Conservation (phyloP, 2,329 filamentous ascomycete species). For the Neophaeococcomyces aloes region DNA sequence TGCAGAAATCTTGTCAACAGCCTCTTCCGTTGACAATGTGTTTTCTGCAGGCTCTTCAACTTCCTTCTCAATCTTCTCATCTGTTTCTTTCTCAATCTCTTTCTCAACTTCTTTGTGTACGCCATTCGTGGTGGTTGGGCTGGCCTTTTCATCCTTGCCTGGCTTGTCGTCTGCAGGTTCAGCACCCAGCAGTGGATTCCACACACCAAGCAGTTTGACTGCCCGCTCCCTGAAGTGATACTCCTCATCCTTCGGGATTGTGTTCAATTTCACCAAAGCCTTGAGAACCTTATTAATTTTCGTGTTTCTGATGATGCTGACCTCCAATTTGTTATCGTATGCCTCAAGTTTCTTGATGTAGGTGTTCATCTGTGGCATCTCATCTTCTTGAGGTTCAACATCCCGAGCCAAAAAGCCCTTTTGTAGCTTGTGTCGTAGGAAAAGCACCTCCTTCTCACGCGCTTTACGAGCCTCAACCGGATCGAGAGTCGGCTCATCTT, state of each 20-base stretch:
- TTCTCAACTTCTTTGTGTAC: slow-evolving; percentile 29
- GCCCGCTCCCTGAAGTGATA: slow-evolving; percentile 82
- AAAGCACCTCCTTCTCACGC: slow-evolving; percentile 61
- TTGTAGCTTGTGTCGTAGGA: slow-evolving; percentile 86
- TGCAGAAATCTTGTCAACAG: slow-evolving; percentile 27
- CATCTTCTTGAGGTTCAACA: slow-evolving; percentile 69
- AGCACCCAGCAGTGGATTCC: slow-evolving; percentile 69
- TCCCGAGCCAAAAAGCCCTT: slow-evolving; percentile 84
- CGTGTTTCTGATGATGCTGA: slow-evolving; percentile 74
- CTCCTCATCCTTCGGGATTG: slow-evolving; percentile 79
- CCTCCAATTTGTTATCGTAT: slow-evolving; percentile 64
- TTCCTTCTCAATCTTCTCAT: slow-evolving; percentile 27
- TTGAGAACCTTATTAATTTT: slow-evolving; percentile 99
- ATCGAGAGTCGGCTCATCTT: slow-evolving; percentile 44
- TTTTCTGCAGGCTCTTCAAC: slow-evolving; percentile 20
- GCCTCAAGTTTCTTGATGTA: slow-evolving; percentile 63
- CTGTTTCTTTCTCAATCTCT: slow-evolving; percentile 25
- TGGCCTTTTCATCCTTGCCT: slow-evolving; percentile 32
- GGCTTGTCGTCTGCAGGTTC: slow-evolving; percentile 37
- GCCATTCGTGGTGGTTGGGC: slow-evolving; percentile 26
- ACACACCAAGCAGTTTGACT: slow-evolving; percentile 67
- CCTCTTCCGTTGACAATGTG: slow-evolving; percentile 26
- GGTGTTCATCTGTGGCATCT: slow-evolving; percentile 37
- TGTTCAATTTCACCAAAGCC: slow-evolving; percentile 76
- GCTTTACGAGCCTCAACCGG: slow-evolving; percentile 45